Evolutionary conservation across 495 filamentous ascomycete genomes (phyloP), one percentile per base, ranked within the genome.

Genomic region (Podospora fimiseda): DNA sequence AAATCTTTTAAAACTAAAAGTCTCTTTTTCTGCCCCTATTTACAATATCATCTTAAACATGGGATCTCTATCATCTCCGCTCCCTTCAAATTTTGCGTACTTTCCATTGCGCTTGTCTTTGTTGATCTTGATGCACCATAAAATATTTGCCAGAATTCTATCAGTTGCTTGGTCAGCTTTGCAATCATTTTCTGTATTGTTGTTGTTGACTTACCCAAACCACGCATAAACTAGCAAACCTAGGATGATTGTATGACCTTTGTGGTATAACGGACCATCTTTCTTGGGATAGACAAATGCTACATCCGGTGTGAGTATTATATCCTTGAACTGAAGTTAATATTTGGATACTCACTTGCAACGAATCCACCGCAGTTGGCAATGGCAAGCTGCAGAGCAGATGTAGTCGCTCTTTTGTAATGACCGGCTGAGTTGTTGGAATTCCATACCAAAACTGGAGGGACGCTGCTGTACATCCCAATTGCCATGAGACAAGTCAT

Each of bases 381-480:
- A 11, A 79, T 71, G 2, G 66, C 70, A 42, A 79, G 65, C 56
- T 79, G 74, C 38, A 75, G 55, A 2, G 66, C 72, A 27, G 71
- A 69, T 0, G 71, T 70, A 1, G 72, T 75, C 1, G 70, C 70
- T 37, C 72, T 57, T 56, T 74, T 74, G 56, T 74, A 74, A 49
- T 74, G 71, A 0, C 72, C 72, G 18, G 72, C 70, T 15, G 71
- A 74, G 51, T 75, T 75, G 48, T 75, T 75, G 8, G 70, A 69
- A 47, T 70, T 67, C 89, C 88, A 94, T 0, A 82, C 86, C 3
- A 94, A 74, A 18, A 87, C 80, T 43, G 85, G 81, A 1, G 87
- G 88, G 9, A 88, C 81, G 37, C 80, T 79, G 8, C 87, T 87
- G 61, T 92, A 94, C 61, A 94, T 84, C 23, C 89, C 89, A 11